Evolutionary conservation across 768 basidiomycete species (phyloP), one percentile per base, ranked within the genome.

Genomic region (Xerocomellus amylosporus): DNA sequence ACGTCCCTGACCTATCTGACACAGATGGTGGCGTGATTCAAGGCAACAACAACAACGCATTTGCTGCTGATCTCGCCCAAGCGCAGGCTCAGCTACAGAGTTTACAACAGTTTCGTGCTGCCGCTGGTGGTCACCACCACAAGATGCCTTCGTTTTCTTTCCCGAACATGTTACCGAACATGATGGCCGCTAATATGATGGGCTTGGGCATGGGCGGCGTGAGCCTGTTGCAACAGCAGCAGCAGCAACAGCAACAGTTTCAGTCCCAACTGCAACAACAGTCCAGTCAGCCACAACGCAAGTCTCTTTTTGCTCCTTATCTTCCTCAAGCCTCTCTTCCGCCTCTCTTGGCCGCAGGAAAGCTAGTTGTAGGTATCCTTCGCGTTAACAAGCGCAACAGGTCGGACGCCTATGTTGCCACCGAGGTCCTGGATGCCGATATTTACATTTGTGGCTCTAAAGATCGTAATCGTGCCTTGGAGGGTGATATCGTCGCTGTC

Each of bases 381-480:
- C 87, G 97, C 33, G 97, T 98, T 61, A 98, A 98, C 76, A 98
- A 98, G 76, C 88, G 96, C 63, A 98, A 98, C 70, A 85, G 97
- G 51, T 98, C 95, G 17, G 97, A 99, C 70, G 97, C 97, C 8
- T 99, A 98, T 70, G 95, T 99, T 51, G 90, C 97, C 14, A 98
- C 96, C 12, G 97, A 98, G 69, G 95, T 98, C 31, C 75, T 99
- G 46, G 97, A 99, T 68, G 95, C 96, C 52, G 97, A 99, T 65
- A 98, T 99, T 69, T 99, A 98, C 65, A 98, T 98, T 55, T 97
- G 95, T 64, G 96, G 97, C 40, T 98, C 95, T 33, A 98, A 98
- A 69, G 97, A 99, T 72, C 90, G 97, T 59, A 99, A 99, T 69
- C 87, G 97, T 60, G 97, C 97, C 38, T 79, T 99, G 36, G 97